Evolutionary conservation across 306 rosid species (phyloP).

Genomic region (Psophocarpus tetragonolobus): DNA sequence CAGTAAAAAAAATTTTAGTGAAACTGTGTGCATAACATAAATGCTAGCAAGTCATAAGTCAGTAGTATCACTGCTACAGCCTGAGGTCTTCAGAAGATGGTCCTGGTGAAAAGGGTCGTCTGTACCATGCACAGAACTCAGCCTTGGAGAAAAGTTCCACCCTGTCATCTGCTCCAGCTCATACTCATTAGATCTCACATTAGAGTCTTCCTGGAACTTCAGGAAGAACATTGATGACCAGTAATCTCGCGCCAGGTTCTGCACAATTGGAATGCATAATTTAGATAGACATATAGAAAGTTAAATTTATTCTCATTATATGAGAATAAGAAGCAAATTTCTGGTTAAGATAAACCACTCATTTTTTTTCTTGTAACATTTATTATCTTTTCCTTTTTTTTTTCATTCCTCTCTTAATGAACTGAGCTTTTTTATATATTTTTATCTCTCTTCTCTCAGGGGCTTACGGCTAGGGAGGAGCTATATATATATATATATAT

Average conservation of each 20-base stretch:
- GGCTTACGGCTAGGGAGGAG: too few relatives aligned
- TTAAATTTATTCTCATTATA: too few relatives aligned
- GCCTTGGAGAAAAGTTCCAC: conserved; percentile 82
- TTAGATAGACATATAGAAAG: too few relatives aligned
- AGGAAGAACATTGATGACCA: conserved; percentile 89
- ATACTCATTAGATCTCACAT: conserved; percentile 56
- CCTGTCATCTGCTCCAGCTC: conserved; percentile 68
- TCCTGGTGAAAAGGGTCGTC: conserved; percentile 94
- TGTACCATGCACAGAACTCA: conserved; percentile 76
- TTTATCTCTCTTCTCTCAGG: too few relatives aligned
- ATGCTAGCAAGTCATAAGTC: conserved; percentile 22
- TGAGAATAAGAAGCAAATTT: too few relatives aligned
- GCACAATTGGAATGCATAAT: conserved; percentile 5
- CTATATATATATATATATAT: too few relatives aligned
- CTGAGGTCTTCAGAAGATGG: conserved; percentile 52
- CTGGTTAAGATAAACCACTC: too few relatives aligned
- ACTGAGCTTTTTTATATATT: too few relatives aligned
- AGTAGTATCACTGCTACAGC: conserved; percentile 41
- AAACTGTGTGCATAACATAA: background rate
- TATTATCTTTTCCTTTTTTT: too few relatives aligned
- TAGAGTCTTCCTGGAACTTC: conserved; percentile 75
- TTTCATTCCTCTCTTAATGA: too few relatives aligned
- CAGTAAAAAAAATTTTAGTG: too few relatives aligned
- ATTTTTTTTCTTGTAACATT: too few relatives aligned
- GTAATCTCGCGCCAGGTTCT: conserved; percentile 86